Percentiles rank a stretch among this genome's conserved stretches.
Conservation (phyloP, 257 asterid genomes). For the Lycium barbarum region DNA sequence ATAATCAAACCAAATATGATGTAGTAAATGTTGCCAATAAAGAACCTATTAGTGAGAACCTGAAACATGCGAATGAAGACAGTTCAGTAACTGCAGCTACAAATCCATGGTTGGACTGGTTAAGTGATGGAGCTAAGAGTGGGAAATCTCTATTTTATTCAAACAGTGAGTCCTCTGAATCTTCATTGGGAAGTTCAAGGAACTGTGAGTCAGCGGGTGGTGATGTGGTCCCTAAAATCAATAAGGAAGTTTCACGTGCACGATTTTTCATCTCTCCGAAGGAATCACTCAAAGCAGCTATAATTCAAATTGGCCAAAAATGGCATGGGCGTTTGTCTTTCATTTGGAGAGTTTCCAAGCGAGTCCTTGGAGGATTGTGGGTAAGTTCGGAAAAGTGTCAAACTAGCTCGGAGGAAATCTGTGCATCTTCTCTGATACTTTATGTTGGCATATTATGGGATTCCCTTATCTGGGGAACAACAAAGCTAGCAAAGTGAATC, state of each 20-base stretch:
- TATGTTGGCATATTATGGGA: neutral
- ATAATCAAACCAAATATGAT: constrained; percentile 52
- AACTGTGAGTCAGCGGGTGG: constrained; percentile 51
- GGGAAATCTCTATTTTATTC: constrained; percentile 52
- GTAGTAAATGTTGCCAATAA: constrained; percentile 37
- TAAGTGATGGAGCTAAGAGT: constrained; percentile 55
- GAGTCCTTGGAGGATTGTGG: constrained; percentile 90
- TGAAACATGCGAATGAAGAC: constrained; percentile 51
- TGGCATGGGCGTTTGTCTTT: constrained; percentile 90
- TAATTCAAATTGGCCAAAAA: constrained; percentile 69
- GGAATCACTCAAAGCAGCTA: constrained; percentile 85
- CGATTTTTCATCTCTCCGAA: constrained; percentile 71
- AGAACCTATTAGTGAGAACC: constrained; percentile 40
- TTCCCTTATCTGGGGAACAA: constrained; percentile 4
- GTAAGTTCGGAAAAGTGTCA: constrained; percentile 50
- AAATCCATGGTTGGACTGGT: constrained; percentile 75
- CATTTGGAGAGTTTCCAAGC: constrained; percentile 70
- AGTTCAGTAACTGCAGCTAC: constrained; percentile 48
- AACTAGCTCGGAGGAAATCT: constrained; percentile 2
- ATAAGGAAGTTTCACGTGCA: constrained; percentile 61
- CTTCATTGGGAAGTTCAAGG: constrained; percentile 57
- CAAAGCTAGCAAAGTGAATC: neutral
- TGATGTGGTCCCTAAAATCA: constrained; percentile 50
- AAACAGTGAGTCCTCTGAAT: constrained; percentile 55
- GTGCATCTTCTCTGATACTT: constrained; percentile 8